Evolutionary conservation across 495 filamentous ascomycete species (phyloP), one percentile per base, ranked within the genome.

Genomic region (Neurospora sp.): DNA sequence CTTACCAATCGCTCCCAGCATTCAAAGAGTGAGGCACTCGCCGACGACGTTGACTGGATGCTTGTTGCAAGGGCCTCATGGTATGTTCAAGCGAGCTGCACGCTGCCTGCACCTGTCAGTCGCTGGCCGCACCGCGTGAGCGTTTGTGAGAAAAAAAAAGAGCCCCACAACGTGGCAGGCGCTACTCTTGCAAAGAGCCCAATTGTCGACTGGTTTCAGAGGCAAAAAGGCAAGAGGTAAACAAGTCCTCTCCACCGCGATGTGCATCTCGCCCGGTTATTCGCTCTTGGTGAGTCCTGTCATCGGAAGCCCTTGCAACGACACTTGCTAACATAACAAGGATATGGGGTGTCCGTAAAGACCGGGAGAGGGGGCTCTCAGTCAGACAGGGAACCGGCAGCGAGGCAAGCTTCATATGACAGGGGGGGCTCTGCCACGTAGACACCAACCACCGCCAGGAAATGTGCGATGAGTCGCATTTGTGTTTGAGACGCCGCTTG

Each of bases 401-500:
- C 45, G 45, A 27, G 45, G n/a, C 48, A 59, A 5, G 45, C 45
- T 14, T 61, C 48, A 65, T 16, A 37, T 37, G 53, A 37, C 53
- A 65, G 3, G 53, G 53, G 27, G 12, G 27, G 12, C 53, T 65
- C 53, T 65, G 53, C 53, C 53, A 65, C 53, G 53, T 65, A 35
- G 53, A 65, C 27, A 65, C 53, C 53, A 65, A 65, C 53, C 53
- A 65, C 53, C 53, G 53, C 53, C 53, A 65, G 27, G 53, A 65
- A 65, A 65, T 65, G 53, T 65, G 53, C 53, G 53, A 65, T 65
- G 53, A 65, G 53, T 65, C 53, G 53, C 53, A 65, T 65, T 65
- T 65, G 53, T 65, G 53, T 65, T 35, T 35, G 53, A 65, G 27
- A 65, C 53, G 42, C 27, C 27, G 42, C 8, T 45, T 45, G 42